Evolutionary conservation across 1,284 basidiomycete genomes (phyloP).

Genomic region (Ustilago lituana): DNA sequence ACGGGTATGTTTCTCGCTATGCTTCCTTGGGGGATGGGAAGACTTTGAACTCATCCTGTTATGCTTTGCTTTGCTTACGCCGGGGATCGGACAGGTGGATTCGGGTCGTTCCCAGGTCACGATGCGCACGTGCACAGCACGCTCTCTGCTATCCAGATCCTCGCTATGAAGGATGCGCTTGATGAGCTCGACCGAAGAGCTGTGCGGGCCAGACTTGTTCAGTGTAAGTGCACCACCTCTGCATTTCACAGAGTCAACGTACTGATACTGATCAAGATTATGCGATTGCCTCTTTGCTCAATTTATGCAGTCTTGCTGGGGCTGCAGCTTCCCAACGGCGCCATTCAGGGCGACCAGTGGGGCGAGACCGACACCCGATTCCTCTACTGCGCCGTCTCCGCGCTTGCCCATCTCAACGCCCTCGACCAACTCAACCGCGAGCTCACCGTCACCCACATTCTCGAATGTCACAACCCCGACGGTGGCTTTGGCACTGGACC

Average conservation of each 20-base stretch:
- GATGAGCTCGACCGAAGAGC: conserved; percentile 71
- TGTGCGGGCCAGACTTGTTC: conserved; percentile 72
- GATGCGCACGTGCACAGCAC: conserved; percentile 90
- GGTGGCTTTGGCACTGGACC: conserved; percentile 86
- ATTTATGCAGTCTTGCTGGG: conserved; percentile 72
- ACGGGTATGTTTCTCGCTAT: conserved; percentile 68
- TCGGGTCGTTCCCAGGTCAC: conserved; percentile 90
- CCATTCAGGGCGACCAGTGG: conserved; percentile 88
- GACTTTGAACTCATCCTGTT: no score
- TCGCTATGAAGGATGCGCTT: conserved; percentile 84
- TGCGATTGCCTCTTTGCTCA: neutral
- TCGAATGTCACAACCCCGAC: conserved; percentile 88
- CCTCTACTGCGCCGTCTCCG: conserved; percentile 83
- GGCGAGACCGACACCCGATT: conserved; percentile 94
- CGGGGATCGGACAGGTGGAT: no score
- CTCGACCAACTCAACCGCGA: conserved; percentile 71
- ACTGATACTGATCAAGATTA: neutral
- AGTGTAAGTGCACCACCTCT: conserved; percentile 81
- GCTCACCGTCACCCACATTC: conserved; percentile 78
- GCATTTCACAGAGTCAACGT: no score
- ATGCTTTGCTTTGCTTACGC: no score
- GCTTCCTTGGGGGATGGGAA: no score
- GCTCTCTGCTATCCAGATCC: conserved; percentile 88
- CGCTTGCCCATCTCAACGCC: conserved; percentile 78
- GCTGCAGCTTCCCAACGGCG: conserved; percentile 76